Percentiles rank a stretch among this genome's conserved stretches.
Evolutionary conservation across 768 basidiomycete species (phyloP).

Genomic region (Leccinellum luteum): DNA sequence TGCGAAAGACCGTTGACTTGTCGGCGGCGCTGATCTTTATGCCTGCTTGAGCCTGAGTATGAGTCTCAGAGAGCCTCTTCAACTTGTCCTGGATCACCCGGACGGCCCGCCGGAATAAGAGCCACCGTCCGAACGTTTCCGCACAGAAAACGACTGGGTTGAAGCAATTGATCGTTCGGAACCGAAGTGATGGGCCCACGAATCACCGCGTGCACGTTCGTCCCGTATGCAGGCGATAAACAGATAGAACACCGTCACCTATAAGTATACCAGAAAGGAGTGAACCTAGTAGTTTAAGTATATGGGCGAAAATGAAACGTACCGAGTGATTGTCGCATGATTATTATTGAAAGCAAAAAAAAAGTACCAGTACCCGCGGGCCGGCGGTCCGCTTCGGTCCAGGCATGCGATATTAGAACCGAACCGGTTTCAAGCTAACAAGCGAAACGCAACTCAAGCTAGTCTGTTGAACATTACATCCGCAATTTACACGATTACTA

Average conservation of each 20-base stretch:
- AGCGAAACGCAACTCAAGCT: not conserved
- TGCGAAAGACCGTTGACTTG: not conserved
- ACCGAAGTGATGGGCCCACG: not conserved
- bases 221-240: not conserved
- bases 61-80: not conserved
- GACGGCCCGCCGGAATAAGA: not conserved
- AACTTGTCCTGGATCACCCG: not conserved
- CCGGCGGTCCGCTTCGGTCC: not conserved
- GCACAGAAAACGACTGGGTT: not conserved
- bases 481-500: not conserved
- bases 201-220: conserved; percentile 5
- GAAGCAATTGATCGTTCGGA: too few relatives aligned
- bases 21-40: not conserved
- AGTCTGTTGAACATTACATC: not conserved
- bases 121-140: not conserved
- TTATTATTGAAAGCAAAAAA: not conserved
- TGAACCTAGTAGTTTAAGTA: not conserved
- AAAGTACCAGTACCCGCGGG: not conserved
- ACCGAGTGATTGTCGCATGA: not conserved
- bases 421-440: too few relatives aligned
- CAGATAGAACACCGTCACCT: not conserved
- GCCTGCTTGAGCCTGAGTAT: not conserved
- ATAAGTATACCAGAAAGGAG: not conserved
- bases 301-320: not conserved
- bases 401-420: too few relatives aligned